phyloP scores from a whole-genome alignment of 345 rosid genomes.

The Hypericum perforatum region DNA sequence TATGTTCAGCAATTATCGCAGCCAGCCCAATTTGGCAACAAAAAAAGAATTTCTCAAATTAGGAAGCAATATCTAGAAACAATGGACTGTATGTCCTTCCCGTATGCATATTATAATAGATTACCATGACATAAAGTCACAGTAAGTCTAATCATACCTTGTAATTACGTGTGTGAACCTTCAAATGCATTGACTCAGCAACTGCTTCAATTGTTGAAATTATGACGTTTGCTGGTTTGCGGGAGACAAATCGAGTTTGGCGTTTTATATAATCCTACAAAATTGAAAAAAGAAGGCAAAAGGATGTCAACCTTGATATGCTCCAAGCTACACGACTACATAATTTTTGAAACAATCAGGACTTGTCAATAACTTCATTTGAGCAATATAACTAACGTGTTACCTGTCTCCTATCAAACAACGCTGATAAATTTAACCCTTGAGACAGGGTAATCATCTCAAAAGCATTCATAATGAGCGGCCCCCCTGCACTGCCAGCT shows the following conservation, averaged over 20 bases:
- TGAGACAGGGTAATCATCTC: constrained; percentile 97
- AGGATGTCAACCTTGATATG: constrained; percentile 1
- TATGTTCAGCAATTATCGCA: too few species aligned
- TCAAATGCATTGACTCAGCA: constrained; percentile 53
- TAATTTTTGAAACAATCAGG: not conserved
- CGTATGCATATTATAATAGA: too few species aligned
- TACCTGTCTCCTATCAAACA: constrained; percentile 90
- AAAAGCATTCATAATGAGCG: constrained; percentile 86
- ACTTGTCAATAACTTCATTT: not conserved
- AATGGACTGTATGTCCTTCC: too few species aligned
- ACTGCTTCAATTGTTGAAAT: constrained; percentile 57
- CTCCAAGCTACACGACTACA: not conserved
- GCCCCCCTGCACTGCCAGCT: constrained; percentile 38
- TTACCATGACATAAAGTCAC: too few species aligned
- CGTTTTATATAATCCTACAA: constrained; percentile 63
- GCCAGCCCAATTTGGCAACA: too few species aligned
- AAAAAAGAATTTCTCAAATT: too few species aligned
- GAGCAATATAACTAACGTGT: not conserved
- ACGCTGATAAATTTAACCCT: constrained; percentile 80
- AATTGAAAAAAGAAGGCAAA: not conserved
- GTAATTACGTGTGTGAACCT: constrained; percentile 59
- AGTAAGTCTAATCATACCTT: constrained; percentile 39
- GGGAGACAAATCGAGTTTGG: constrained; percentile 85
- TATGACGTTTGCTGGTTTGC: constrained; percentile 54
- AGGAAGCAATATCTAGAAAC: too few species aligned